Evolutionary conservation across 2,329 filamentous ascomycete genomes (phyloP).

Genomic region (Penicillium corylophilum): DNA sequence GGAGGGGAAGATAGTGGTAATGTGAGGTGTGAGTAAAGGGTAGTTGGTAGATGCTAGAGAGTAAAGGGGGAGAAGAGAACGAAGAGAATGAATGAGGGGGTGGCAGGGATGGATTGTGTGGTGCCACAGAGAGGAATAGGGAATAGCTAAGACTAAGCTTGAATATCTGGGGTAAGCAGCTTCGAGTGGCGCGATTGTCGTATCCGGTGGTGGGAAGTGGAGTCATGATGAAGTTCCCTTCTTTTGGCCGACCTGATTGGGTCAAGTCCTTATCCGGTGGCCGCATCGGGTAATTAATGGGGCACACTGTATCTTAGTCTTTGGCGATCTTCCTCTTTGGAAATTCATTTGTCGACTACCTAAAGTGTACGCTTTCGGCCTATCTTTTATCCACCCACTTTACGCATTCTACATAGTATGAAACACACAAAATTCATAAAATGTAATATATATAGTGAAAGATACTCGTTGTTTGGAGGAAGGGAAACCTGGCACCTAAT

Average conservation of each 20-base stretch:
- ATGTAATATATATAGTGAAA: no score
- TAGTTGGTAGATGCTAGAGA: no score
- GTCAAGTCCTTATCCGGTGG: background rate
- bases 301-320: background rate
- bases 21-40: background rate
- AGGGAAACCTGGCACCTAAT: background rate
- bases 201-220: slow-evolving; percentile 1
- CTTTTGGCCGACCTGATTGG: background rate
- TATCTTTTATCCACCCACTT: no score
- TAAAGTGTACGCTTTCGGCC: no score
- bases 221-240: background rate
- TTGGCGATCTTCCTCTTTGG: background rate
- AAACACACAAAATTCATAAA: no score
- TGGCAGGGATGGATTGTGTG: background rate
- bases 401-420: no score
- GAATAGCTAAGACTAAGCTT: slow-evolving; percentile 11
- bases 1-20: slow-evolving; percentile 4
- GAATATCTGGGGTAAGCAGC: slow-evolving; percentile 20
- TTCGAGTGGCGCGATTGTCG: slow-evolving; percentile 8
- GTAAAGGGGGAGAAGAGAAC: background rate
- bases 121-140: slow-evolving; percentile 1
- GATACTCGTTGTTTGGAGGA: no score
- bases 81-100: background rate
- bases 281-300: background rate
- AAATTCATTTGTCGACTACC: no score